Percentiles rank a stretch among this genome's conserved stretches.
phyloP scores from a whole-genome alignment of 805 yeast genomes.

The Candida verbasci region DNA sequence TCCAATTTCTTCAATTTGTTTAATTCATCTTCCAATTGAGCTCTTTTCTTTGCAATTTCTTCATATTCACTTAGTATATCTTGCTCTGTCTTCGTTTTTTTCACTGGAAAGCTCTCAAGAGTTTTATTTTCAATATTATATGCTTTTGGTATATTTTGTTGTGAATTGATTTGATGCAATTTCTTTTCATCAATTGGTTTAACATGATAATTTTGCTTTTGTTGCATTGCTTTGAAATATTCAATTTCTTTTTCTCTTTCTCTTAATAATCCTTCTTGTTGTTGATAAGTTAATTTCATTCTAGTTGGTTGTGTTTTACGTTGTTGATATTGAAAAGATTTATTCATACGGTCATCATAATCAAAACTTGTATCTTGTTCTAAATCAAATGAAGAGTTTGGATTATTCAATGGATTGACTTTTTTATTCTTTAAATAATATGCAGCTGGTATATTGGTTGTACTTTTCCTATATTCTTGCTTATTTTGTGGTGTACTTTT shows the following conservation, averaged over 20 bases:
- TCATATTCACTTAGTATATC: constrained; percentile 17
- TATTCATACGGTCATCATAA: constrained; percentile 11
- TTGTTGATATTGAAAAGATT: constrained; percentile 3
- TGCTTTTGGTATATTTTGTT: constrained; percentile 12
- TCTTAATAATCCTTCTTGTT: constrained; percentile 14
- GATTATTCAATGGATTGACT: constrained; percentile 8
- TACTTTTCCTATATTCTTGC: constrained; percentile 5
- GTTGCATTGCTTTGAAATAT: constrained; percentile 24
- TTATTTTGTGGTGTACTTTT: constrained; percentile 10
- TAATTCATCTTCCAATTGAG: constrained; percentile 37
- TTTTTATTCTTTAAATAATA: constrained; percentile 10
- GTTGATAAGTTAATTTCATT: constrained; percentile 12
- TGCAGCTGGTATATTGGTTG: constrained; percentile 12
- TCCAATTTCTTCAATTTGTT: constrained; percentile 30
- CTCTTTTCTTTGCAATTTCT: constrained; percentile 31
- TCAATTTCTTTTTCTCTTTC: constrained; percentile 28
- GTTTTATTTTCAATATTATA: constrained; percentile 16
- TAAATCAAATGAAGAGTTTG: constrained; percentile 16
- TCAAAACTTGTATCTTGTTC: constrained; percentile 18
- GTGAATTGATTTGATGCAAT: constrained; percentile 1
- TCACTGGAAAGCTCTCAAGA: constrained; percentile 20
- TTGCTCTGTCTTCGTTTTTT: constrained; percentile 1
- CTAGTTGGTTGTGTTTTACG: constrained; percentile 13
- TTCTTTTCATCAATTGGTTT: constrained; percentile 10
- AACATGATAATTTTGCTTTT: constrained; percentile 25